Evolutionary conservation across 192 early-diverging fungal species (phyloP).

Genomic region (Gonapodya prolifera): DNA sequence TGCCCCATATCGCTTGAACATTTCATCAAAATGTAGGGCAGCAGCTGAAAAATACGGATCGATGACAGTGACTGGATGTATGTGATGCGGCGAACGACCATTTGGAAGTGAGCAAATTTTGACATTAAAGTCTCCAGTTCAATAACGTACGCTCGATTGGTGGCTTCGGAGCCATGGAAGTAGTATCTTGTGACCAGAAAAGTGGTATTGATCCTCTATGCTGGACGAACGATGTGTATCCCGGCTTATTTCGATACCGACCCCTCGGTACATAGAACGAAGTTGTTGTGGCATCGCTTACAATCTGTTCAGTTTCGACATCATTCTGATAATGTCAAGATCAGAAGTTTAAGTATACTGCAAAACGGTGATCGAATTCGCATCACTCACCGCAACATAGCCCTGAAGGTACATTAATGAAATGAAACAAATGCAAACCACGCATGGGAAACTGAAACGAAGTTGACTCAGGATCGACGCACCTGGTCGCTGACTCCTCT

Average conservation of each 20-base stretch:
- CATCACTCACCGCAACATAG: constrained; percentile 55
- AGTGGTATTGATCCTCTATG: constrained; percentile 95
- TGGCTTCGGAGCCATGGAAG: constrained; percentile 89
- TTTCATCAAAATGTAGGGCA: constrained; percentile 82
- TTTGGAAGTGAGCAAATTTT: neutral
- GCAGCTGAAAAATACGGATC: constrained; percentile 92
- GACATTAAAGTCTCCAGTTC: neutral
- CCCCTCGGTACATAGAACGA: constrained; percentile 60
- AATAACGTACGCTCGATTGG: constrained; percentile 52
- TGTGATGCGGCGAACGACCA: neutral
- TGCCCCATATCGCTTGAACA: constrained; percentile 82
- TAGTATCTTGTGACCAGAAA: constrained; percentile 86
- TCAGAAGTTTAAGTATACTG: neutral
- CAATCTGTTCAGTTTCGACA: constrained; percentile 98
- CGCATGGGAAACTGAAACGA: neutral
- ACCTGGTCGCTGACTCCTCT: constrained; percentile 85
- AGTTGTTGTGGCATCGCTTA: constrained; percentile 77
- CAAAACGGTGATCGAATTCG: no score
- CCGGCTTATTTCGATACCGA: constrained; percentile 33
- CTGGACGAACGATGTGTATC: constrained; percentile 89
- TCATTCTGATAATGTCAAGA: constrained; percentile 45
- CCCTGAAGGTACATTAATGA: constrained; percentile 35
- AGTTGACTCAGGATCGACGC: neutral
- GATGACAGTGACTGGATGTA: constrained; percentile 52
- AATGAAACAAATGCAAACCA: constrained; percentile 1